Conservation (phyloP, 2,329 filamentous ascomycete species). For the Fusarium odoratissimum region DNA sequence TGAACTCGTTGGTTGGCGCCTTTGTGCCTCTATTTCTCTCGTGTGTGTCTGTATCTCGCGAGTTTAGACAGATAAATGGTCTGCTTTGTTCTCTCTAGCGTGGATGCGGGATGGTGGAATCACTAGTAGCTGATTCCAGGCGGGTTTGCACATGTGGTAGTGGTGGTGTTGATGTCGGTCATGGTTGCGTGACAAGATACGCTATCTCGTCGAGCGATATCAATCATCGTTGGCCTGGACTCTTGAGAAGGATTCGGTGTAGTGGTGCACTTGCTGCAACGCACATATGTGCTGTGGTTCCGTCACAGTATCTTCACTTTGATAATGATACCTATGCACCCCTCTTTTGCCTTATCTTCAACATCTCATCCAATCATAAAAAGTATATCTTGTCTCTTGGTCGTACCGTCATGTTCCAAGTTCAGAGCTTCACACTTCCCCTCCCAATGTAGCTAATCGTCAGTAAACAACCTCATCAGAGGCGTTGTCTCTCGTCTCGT, state of each 20-base stretch:
- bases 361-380: conserved; percentile 23
- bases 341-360: conserved; percentile 34
- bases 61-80: conserved; percentile 18
- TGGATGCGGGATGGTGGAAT: conserved; percentile 28
- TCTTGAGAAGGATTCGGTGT: conserved; percentile 27
- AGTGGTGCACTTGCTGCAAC: conserved; percentile 17
- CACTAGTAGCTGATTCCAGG: conserved; percentile 3
- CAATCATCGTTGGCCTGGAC: conserved; percentile 18
- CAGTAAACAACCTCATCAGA: conserved; percentile 23
- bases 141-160: conserved; percentile 23
- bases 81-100: conserved; percentile 19
- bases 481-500: conserved; percentile 9
- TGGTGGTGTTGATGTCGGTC: conserved; percentile 23
- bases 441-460: conserved; percentile 13
- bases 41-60: conserved; percentile 11
- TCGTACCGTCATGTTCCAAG: conserved; percentile 1
- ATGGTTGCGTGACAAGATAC: conserved; percentile 39
- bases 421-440: conserved; percentile 6
- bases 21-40: conserved; percentile 13
- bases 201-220: conserved; percentile 34
- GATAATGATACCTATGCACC: conserved; percentile 18
- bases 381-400: neutral
- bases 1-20: conserved; percentile 10
- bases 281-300: conserved; percentile 5
- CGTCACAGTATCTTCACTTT: conserved; percentile 19